These are phyloP conservation scores for Phytophthora cajani DNA, from an alignment of 352 stramenopile species.

Conservation along the genomic window DNA sequence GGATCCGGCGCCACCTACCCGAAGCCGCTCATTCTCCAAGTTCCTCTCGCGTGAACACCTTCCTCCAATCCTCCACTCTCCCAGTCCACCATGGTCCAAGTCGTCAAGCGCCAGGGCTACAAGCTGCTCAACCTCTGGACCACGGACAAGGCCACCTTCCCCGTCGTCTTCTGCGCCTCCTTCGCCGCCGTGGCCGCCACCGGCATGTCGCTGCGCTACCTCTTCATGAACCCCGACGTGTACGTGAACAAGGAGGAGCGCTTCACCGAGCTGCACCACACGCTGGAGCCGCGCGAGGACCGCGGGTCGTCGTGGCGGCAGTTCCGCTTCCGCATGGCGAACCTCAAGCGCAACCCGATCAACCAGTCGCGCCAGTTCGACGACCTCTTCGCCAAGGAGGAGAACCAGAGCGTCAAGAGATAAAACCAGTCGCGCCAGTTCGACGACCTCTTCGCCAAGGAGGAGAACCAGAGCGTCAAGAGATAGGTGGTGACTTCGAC, in stretches of 20 bases:
- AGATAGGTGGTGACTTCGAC: background rate
- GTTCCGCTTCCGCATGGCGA: constrained; percentile 73
- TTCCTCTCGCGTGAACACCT: background rate
- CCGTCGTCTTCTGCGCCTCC: constrained; percentile 56
- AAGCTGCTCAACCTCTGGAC: constrained; percentile 61
- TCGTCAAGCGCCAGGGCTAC: constrained; percentile 34
- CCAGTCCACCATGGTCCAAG: constrained; percentile 13
- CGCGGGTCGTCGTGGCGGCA: constrained; percentile 56
- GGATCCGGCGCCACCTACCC: no score
- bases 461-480: constrained; percentile 4
- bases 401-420: constrained; percentile 5
- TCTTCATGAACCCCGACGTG: constrained; percentile 66
- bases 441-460: constrained; percentile 5
- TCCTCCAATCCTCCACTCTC: background rate
- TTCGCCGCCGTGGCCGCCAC: constrained; percentile 44
- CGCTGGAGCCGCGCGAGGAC: constrained; percentile 32
- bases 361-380: constrained; percentile 6
- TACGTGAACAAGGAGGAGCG: constrained; percentile 74
- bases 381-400: constrained; percentile 4
- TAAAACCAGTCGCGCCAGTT: constrained; percentile 6
- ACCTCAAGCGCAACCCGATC: constrained; percentile 55
- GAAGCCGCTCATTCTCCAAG: background rate
- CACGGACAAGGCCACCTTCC: constrained; percentile 68
- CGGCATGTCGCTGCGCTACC: constrained; percentile 48
- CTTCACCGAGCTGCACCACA: constrained; percentile 52